Evolutionary conservation across 352 stramenopile genomes (phyloP), one percentile per base, ranked within the genome.

Genomic region (Elongisporangium undulatum): DNA sequence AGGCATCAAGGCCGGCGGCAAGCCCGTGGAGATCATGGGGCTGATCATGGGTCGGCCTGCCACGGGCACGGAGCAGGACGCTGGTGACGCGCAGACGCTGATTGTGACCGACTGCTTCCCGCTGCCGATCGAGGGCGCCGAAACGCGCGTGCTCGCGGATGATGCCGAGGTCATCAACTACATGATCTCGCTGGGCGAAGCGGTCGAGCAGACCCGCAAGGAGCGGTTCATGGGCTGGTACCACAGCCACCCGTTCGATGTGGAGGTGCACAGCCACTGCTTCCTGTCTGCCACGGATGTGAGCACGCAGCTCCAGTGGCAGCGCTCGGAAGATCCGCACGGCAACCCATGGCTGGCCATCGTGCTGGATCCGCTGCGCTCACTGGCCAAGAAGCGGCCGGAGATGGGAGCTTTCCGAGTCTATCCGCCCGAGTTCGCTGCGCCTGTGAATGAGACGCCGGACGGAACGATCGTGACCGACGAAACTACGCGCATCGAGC

Each of bases 221-320:
- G 96, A 99, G 69, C 95, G 96, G 57, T 99, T 99, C 67, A 99
- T 99, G 92, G 97, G 97, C 57, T 99, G 97, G 97, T 99, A 99
- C 81, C 97, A 99, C 73, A 98, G 90, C 63, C 97, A 99, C 64
- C 97, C 97, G 6, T 99, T 99, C 67, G 97, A 99, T 69, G 88
- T 99, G 7, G 82, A 96, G 59, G 86, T 99, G 66, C 92, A 89
- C 60, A 94, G 82, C 59, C 96, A 99, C 72, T 99, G 97, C 77
- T 99, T 99, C 72, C 77, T 99, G 20, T 98, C 89, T 55, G 90
- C 90, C 51, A 99, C 96, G 10, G 97, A 99, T 73, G 80, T 99
- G 49, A 97, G 79, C 52, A 99, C 97, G 55, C 97, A 99, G 75
- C 75, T 99, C 16, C 92, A 98, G 62, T 99, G 97, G 97, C 97